Percentiles rank a stretch among this genome's conserved stretches.
phyloP scores from a whole-genome alignment of 2,329 filamentous ascomycete species.

The Hypoxylon rubiginosum region DNA sequence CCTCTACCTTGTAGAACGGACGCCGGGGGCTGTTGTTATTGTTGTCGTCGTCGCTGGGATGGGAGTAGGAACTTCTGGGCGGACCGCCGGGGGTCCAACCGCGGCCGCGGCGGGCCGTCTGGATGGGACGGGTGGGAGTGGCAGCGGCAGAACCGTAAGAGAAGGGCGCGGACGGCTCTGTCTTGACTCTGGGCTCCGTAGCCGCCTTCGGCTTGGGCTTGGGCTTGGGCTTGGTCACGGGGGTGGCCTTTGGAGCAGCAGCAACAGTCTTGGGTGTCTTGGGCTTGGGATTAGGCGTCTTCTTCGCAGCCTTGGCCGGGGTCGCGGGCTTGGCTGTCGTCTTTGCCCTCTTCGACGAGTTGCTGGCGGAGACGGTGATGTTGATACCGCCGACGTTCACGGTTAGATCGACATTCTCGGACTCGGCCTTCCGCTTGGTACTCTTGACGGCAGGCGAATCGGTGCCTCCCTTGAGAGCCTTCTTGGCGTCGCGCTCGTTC shows the following conservation, averaged over 20 bases:
- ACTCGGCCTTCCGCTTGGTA: constrained; percentile 52
- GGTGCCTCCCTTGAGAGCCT: constrained; percentile 47
- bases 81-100: constrained; percentile 37
- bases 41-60: constrained; percentile 36
- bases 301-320: constrained; percentile 27
- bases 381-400: constrained; percentile 48
- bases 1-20: constrained; percentile 41
- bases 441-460: constrained; percentile 27
- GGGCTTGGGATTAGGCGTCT: constrained; percentile 18
- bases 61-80: neutral
- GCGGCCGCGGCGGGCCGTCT: constrained; percentile 45
- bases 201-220: constrained; percentile 10
- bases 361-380: constrained; percentile 47
- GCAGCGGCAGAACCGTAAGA: constrained; percentile 12
- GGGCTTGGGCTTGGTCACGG: constrained; percentile 32
- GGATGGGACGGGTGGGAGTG: constrained; percentile 28
- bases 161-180: constrained; percentile 12
- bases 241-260: constrained; percentile 12
- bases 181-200: constrained; percentile 14
- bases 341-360: constrained; percentile 48
- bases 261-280: constrained; percentile 22
- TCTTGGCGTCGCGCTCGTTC: constrained; percentile 64
- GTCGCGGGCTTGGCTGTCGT: constrained; percentile 36
- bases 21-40: constrained; percentile 42
- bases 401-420: constrained; percentile 45